These are phyloP conservation scores for Fremontodendron californicum DNA, from an alignment of 345 rosid genomes.

Conservation along the genomic window DNA sequence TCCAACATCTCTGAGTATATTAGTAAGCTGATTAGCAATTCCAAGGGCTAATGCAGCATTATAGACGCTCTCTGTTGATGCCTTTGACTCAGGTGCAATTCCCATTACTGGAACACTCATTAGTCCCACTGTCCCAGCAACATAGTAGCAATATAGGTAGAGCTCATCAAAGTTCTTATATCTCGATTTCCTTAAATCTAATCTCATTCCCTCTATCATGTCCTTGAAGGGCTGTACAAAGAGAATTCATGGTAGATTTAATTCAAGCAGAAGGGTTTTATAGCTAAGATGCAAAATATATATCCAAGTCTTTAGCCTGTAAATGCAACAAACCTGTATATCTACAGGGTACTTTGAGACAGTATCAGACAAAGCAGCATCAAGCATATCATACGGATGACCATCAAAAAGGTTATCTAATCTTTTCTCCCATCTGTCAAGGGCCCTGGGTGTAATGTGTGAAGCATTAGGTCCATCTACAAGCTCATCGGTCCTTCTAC, in stretches of 20 bases:
- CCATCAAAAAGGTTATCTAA: conserved; percentile 42
- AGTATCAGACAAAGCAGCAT: conserved; percentile 46
- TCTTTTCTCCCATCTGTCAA: conserved; percentile 47
- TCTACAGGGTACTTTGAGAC: conserved; percentile 47
- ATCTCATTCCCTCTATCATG: conserved; percentile 54
- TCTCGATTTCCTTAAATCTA: conserved; percentile 42
- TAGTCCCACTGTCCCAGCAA: conserved; percentile 54
- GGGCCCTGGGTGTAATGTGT: conserved; percentile 48
- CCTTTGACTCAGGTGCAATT: conserved; percentile 45
- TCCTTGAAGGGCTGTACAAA: conserved; percentile 46
- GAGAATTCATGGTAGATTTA: background rate
- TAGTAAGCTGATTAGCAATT: conserved; percentile 55
- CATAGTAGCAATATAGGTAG: conserved; percentile 54
- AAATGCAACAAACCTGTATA: conserved; percentile 34
- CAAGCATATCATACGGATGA: conserved; percentile 42
- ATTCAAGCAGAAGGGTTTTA: background rate
- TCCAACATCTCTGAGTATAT: conserved; percentile 55
- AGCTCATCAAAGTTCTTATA: conserved; percentile 51
- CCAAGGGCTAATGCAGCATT: conserved; percentile 51
- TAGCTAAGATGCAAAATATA: background rate
- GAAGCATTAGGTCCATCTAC: conserved; percentile 54
- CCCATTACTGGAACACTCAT: conserved; percentile 63
- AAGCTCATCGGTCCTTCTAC: conserved; percentile 56
- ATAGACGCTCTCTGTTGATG: conserved; percentile 44
- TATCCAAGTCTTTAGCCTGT: no score